Base-by-base conservation (phyloP, 495 filamentous ascomycete genomes). In the Talaromyces proteolyticus region DNA sequence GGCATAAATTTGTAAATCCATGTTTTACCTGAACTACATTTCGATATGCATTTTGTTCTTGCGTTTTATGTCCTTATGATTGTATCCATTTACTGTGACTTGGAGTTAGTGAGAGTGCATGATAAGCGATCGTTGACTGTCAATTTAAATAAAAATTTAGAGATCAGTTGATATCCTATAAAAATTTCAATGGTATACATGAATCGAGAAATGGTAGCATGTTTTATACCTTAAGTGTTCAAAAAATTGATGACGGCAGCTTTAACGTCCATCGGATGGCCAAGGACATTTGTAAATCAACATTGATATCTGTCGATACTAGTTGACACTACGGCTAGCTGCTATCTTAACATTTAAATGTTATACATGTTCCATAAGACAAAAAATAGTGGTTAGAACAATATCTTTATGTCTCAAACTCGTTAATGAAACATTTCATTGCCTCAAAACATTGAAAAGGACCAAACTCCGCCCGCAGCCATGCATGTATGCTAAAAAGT, bases 1-100 rank as follows among this genome's bases (percentile, higher is more conserved):
- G 53, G 69, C 70, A 59, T 75, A 68, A 58, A 20, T 4, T 39
- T 38, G 24, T 20, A 34, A 6, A 34, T 8, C 6, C 17, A 18
- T 12, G 49, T 40, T 48, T 20, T 53, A 25, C 29, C 12, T 25
- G 21, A 50, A 48, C 42, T n/a, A 26, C 20, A 41, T 25, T 41
- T 51, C 18, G 36, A 23, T 53, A 53, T 29, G 20, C 42, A n/a
- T 37, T n/a, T 19, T 24, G 16, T 5, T 17, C 44, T n/a, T 14
- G 18, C 29, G 14, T 17, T 21, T 18, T 7, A 34, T 47, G 24
- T 19, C 8, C 18, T 34, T 8, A 7, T 36, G 23, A n/a, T 41
- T 24, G 45, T 49, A 22, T 25, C 25, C 8, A 39, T 17, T 19
- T 40, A 11, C 17, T 34, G 10, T 23, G 2, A 11, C 24, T n/a